A percentile compares a stretch with the other conserved stretches of the same genome.
These are phyloP conservation scores for Colletotrichum sojae DNA, from an alignment of 2,329 filamentous ascomycete genomes.

Conservation along the genomic window DNA sequence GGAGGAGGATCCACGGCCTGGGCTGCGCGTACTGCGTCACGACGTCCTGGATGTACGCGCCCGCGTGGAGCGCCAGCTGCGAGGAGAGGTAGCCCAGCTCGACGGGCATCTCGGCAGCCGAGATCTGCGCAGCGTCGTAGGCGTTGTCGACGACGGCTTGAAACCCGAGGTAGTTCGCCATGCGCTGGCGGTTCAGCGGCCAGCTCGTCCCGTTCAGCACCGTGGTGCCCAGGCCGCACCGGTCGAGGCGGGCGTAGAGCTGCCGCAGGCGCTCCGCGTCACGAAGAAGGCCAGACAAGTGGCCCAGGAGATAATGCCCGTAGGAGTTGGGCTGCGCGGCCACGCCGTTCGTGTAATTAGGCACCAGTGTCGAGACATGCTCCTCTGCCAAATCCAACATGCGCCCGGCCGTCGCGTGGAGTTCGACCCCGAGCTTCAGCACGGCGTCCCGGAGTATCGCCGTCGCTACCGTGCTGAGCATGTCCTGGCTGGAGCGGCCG, in stretches of 20 bases:
- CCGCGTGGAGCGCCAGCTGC: conserved; percentile 25
- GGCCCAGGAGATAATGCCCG: conserved; percentile 30
- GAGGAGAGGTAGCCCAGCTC: conserved; percentile 26
- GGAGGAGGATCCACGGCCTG: conserved; percentile 33
- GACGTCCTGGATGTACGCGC: conserved; percentile 34
- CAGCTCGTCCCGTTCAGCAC: conserved; percentile 38
- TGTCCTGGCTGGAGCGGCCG: conserved; percentile 37
- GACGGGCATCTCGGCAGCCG: conserved; percentile 29
- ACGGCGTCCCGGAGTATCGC: conserved; percentile 29
- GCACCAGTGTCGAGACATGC: conserved; percentile 16
- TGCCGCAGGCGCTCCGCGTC: conserved; percentile 29
- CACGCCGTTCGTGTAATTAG: conserved; percentile 36
- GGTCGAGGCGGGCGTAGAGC: conserved; percentile 27
- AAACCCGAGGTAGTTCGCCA: conserved; percentile 36
- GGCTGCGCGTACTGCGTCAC: conserved; percentile 35
- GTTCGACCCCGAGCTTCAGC: conserved; percentile 23
- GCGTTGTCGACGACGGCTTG: conserved; percentile 30
- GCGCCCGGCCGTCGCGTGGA: conserved; percentile 17
- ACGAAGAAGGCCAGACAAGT: conserved; percentile 18
- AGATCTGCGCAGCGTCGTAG: conserved; percentile 35
- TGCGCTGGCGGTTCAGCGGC: conserved; percentile 35
- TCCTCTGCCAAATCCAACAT: conserved; percentile 14
- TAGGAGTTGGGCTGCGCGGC: conserved; percentile 35
- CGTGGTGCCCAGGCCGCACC: conserved; percentile 32
- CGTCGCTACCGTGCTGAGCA: conserved; percentile 27